Base-by-base conservation (phyloP, 2,329 filamentous ascomycete species). In the Penicillium sp. region DNA sequence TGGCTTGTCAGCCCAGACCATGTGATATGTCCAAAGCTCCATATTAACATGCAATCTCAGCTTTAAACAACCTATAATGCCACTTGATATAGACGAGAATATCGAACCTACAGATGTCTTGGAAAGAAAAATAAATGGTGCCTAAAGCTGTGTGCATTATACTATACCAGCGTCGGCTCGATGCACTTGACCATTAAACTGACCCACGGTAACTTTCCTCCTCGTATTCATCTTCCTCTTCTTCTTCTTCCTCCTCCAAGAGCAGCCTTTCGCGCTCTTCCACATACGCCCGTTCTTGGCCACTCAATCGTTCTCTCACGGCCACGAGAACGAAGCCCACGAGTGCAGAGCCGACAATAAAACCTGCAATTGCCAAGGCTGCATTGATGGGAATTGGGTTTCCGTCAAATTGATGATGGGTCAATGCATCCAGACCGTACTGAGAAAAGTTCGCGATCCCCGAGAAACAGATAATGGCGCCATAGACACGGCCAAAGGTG, bases 401-500 rank as follows among this genome's bases (percentile, higher is more conserved):
- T 12, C 84, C 83, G 16, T 75, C 58, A 58, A 92, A 95, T 0
- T 77, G 77, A 46, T 81, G 76, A 63, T 95, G 87, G 34, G 89
- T 88, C 22, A 93, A 66, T 30, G 85, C 82, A 67, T 95, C 90
- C 27, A 95, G 75, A 0, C 80, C 88, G 5, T 86, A 86, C 70
- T 95, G 89, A 1, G 81, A 81, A 65, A 96, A 90, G 67, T 93
- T 95, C 62, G 89, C 79, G 1, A 95, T 67, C 0, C 91, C 91
- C 0, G 89, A 86, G 2, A 93, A 73, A 67, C 88, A 95, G 61
- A 95, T 95, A 60, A 95, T 89, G 10, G 90, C 79, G 4, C 91
- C 91, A 70, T 95, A 95, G 27, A 95, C 89, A 39, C 87, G 93
- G 34, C 90, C 90, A 61, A 95, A 96, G 0, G 89, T 95, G 48